These are phyloP conservation scores for Backusella psychrophila DNA, from an alignment of 192 early-diverging fungal genomes.

Conservation along the genomic window DNA sequence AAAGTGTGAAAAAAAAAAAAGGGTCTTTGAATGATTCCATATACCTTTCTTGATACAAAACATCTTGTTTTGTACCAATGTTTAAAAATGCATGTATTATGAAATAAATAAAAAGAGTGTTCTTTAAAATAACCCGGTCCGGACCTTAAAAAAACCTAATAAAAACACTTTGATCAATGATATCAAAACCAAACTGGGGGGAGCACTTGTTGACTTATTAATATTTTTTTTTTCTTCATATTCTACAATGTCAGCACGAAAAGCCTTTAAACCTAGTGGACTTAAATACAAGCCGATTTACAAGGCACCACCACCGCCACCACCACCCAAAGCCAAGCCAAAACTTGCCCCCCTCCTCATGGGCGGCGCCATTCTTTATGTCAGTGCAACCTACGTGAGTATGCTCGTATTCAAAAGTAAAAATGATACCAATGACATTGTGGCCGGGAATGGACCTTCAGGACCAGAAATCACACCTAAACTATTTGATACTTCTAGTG, in stretches of 20 bases:
- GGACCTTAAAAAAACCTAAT: too few relatives aligned
- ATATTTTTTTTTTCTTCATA: too few relatives aligned
- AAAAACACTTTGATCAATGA: too few relatives aligned
- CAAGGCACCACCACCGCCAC: constrained; percentile 6
- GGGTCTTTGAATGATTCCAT: too few relatives aligned
- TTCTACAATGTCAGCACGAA: not conserved
- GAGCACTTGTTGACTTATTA: too few relatives aligned
- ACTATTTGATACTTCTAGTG: constrained; percentile 33
- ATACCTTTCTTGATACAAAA: too few relatives aligned
- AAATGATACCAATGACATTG: constrained; percentile 20
- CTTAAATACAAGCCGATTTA: constrained; percentile 13
- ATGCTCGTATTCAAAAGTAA: constrained; percentile 37
- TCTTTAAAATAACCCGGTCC: too few relatives aligned
- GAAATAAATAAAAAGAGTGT: too few relatives aligned
- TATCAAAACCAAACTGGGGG: too few relatives aligned
- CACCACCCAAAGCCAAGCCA: not conserved
- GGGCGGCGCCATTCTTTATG: constrained; percentile 35
- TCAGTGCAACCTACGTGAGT: constrained; percentile 36
- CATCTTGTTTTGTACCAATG: too few relatives aligned
- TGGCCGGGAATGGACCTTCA: not conserved
- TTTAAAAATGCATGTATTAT: too few relatives aligned
- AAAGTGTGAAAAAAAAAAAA: too few relatives aligned
- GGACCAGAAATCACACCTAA: constrained; percentile 17
- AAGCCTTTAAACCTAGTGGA: not conserved
- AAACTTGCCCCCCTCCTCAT: constrained; percentile 21